phyloP scores from a whole-genome alignment of 2,329 filamentous ascomycete species.

The Pyrenophora seminiperda region DNA sequence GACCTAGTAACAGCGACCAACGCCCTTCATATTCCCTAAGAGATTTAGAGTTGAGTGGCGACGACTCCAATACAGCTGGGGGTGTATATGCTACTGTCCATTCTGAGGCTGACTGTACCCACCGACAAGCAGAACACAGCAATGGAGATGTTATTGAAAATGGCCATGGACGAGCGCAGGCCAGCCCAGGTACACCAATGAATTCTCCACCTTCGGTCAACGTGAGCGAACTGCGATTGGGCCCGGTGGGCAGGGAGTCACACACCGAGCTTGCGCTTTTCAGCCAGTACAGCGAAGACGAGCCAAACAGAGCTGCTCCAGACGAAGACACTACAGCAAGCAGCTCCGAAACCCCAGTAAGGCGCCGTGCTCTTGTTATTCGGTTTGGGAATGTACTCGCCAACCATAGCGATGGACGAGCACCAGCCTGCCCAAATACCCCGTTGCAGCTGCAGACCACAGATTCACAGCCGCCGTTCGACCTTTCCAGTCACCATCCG shows the following conservation, averaged over 20 bases:
- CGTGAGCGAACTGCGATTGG: conserved; percentile 7
- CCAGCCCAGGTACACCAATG: background rate
- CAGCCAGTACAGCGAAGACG: conserved; percentile 7
- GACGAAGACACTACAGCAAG: conserved; percentile 5
- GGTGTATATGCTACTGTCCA: conserved; percentile 3
- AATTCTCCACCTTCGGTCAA: conserved; percentile 3
- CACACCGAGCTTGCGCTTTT: conserved; percentile 4
- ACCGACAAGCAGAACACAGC: conserved; percentile 2
- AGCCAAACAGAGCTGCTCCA: conserved; percentile 5
- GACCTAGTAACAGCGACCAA: conserved; percentile 1
- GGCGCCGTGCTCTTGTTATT: conserved; percentile 2
- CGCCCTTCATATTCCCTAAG: conserved; percentile 1
- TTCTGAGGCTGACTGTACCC: conserved; percentile 1
- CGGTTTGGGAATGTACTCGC: background rate
- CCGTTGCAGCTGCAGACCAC: background rate
- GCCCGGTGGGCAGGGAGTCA: conserved; percentile 1
- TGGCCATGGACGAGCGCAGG: conserved; percentile 1
- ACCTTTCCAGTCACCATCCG: conserved; percentile 1
- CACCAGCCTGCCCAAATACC: conserved; percentile 2
- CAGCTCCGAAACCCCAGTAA: conserved; percentile 4
- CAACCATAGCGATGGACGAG: conserved; percentile 2
- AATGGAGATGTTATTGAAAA: conserved; percentile 3
- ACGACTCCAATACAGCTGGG: conserved; percentile 1
- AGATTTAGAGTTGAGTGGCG: conserved; percentile 5
- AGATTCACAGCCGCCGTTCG: background rate